Evolutionary conservation across 345 rosid genomes (phyloP), one percentile per base, ranked within the genome.

Genomic region (Aquilaria malaccensis): DNA sequence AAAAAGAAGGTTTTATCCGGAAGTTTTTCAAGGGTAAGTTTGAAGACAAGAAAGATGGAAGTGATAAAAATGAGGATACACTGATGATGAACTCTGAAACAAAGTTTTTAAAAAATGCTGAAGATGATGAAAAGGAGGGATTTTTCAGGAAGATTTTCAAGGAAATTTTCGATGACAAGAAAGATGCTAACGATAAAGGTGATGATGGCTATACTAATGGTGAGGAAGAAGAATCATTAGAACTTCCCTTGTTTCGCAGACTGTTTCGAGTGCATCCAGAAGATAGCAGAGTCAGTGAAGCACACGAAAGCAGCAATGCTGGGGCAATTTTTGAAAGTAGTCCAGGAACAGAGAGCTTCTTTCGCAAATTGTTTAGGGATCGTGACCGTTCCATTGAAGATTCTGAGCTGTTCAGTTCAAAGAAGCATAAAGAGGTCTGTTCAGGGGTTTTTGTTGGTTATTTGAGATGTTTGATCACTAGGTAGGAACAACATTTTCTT

Each of bases 181-280:
- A 73, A 83, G 90, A 83, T 66, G 87, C 71, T 37, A 79, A 64
- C 71, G 93, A 83, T 54, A 88, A 79, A 80, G 32, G 52, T 30
- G 79, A 72, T 59, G 88, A 77, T 67, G 86, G 79, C 45, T 80
- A 77, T 74, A 60, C 55, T 55, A 63, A 69, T 68, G 66, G 70
- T 32, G 97, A 83, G 61, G 95, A 85, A 74, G 99, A 86, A 70
- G 99, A 91, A 69, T 72, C 95, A 72, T 85, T 84, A 12, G 98
- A 92, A 66, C 79, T 88, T 72, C 79, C 97, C 33, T 61, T 95
- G 70, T 83, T 95, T 75, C 76, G 82, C 61, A 83, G 83, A 79
- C 70, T 91, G 68, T 95, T 95, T 67, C 93, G 89, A 50, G 97
- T 88, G 80, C 97, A 88, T 66, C 99, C 96, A 15, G 97, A 91